Evolutionary conservation across 345 rosid genomes (phyloP).

Genomic region (Euphorbia pulcherrima): DNA sequence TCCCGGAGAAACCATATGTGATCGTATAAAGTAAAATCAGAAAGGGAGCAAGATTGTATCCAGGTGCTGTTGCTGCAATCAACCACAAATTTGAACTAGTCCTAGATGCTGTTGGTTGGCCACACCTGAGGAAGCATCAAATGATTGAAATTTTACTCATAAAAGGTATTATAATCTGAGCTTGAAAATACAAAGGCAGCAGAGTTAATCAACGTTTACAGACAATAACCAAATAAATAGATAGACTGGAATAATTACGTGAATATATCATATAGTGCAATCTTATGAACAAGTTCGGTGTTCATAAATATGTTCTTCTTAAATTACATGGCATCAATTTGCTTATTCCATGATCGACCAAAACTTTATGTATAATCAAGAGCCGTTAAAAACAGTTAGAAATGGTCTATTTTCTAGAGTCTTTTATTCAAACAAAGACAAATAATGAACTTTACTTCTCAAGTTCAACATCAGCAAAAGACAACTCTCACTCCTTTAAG

Average conservation of each 20-base stretch:
- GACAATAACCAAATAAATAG: not conserved
- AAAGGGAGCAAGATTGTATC: constrained; percentile 20
- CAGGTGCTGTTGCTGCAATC: constrained; percentile 6
- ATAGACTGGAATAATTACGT: not conserved
- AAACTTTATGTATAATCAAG: not conserved
- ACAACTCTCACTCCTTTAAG: not conserved
- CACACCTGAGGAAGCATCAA: constrained; percentile 18
- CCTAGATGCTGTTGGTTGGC: constrained; percentile 7
- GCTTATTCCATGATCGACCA: not conserved
- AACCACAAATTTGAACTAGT: not conserved
- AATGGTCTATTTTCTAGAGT: not conserved
- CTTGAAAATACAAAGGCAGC: not conserved
- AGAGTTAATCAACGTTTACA: too few species aligned
- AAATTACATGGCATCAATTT: not conserved
- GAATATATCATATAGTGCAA: not conserved
- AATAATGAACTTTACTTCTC: not conserved
- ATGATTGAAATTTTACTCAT: not conserved
- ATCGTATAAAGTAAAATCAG: constrained; percentile 27
- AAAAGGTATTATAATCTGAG: not conserved
- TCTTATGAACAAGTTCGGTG: not conserved
- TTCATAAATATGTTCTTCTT: not conserved
- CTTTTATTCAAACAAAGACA: not conserved
- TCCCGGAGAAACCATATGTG: constrained; percentile 37
- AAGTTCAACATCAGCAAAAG: not conserved
- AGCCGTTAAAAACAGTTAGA: not conserved